Percentiles rank a stretch among this genome's conserved stretches.
phyloP scores from a whole-genome alignment of 148 eudicot species.

The Amaranthus hypochondriacus region DNA sequence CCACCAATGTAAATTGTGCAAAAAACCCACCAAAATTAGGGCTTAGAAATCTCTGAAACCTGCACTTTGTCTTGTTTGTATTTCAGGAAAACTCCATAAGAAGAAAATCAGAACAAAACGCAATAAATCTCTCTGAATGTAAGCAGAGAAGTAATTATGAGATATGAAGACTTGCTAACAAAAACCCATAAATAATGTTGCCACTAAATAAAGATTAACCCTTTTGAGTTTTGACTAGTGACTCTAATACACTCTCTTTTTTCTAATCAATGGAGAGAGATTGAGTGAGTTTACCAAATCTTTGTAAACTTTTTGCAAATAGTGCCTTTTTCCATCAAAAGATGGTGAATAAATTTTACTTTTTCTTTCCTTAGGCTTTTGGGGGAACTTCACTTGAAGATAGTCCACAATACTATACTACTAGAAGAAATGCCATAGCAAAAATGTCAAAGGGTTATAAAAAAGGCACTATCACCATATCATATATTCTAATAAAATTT shows the following conservation, averaged over 20 bases:
- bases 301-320: constrained; percentile 38
- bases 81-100: constrained; percentile 22
- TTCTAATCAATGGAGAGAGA: constrained; percentile 11
- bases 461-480: constrained; percentile 12
- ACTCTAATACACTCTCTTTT: constrained; percentile 3
- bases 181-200: constrained; percentile 27
- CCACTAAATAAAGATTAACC: constrained; percentile 24
- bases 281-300: constrained; percentile 25
- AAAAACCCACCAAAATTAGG: constrained; percentile 19
- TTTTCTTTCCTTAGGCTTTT: neutral
- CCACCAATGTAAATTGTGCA: constrained; percentile 9
- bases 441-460: constrained; percentile 41
- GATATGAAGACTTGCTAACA: neutral
- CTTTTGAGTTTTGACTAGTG: constrained; percentile 44
- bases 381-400: neutral
- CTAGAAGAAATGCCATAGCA: constrained; percentile 7
- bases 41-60: constrained; percentile 20
- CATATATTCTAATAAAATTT: no score
- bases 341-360: constrained; percentile 22
- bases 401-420: constrained; percentile 5
- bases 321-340: constrained; percentile 56
- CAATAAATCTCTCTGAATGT: neutral
- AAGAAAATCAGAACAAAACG: neutral
- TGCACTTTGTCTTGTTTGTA: constrained; percentile 32
- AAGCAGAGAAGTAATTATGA: constrained; percentile 17